Conservation (phyloP, 345 rosid genomes). For the Gossypium longicalyx region DNA sequence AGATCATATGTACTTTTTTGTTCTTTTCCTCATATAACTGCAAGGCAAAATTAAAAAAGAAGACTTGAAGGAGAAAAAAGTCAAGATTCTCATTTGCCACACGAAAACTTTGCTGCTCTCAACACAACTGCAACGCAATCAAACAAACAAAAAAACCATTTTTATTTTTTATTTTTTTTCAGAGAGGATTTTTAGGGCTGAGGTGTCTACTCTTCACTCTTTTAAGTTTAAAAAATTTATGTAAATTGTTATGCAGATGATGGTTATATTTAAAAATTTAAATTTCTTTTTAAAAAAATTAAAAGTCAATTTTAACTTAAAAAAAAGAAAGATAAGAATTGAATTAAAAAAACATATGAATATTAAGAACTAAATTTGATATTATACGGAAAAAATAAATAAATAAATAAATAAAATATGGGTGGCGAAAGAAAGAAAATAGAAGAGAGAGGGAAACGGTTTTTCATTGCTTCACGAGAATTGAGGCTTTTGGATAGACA, state of each 20-base stretch:
- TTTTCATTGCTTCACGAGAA: constrained; percentile 16
- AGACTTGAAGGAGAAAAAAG: constrained; percentile 10
- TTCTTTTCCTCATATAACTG: constrained; percentile 1
- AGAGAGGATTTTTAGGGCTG: not conserved
- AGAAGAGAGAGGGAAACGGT: constrained; percentile 13
- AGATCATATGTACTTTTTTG: constrained; percentile 8
- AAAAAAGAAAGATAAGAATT: too few relatives aligned
- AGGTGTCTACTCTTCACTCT: not conserved
- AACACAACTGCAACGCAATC: constrained; percentile 4
- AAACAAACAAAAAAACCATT: not conserved
- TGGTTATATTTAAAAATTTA: too few relatives aligned
- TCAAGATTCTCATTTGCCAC: constrained; percentile 13
- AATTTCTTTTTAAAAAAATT: too few relatives aligned
- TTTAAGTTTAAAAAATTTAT: too few relatives aligned
- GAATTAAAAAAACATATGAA: rapidly evolving
- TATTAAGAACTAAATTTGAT: too few relatives aligned
- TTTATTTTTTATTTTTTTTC: too few relatives aligned
- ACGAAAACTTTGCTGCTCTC: constrained; percentile 21
- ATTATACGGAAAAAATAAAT: not conserved
- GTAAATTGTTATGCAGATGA: rapidly evolving
- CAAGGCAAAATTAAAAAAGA: not conserved
- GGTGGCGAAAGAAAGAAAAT: not conserved
- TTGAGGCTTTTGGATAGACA: not conserved
- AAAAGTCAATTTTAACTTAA: rapidly evolving
- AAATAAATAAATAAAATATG: not conserved